Evolutionary conservation across 2,329 filamentous ascomycete species (phyloP).

Genomic region (Alternaria atra): DNA sequence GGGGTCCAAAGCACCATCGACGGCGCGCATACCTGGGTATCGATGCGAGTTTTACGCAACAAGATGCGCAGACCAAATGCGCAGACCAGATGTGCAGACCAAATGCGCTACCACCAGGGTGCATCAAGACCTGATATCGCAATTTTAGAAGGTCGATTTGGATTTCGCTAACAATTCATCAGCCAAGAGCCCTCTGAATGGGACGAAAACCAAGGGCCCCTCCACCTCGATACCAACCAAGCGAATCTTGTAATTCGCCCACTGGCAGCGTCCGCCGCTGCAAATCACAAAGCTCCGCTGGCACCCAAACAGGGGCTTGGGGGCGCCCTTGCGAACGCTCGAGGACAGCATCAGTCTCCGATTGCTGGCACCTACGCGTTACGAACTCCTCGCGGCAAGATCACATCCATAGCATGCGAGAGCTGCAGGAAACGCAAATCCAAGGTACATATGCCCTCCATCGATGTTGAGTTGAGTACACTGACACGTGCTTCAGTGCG

Average conservation of each 20-base stretch:
- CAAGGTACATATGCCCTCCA: conserved; percentile 36
- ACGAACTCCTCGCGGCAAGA: conserved; percentile 50
- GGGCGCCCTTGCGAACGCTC: conserved; percentile 41
- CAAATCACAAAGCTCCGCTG: conserved; percentile 47
- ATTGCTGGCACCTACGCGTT: conserved; percentile 50
- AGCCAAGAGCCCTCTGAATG: conserved; percentile 43
- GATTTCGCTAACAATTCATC: conserved; percentile 35
- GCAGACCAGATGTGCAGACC: conserved; percentile 15
- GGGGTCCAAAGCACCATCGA: conserved; percentile 28
- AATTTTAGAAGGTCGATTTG: conserved; percentile 12
- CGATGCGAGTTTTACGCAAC: conserved; percentile 24
- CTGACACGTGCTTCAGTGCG: conserved; percentile 41
- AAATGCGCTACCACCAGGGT: conserved; percentile 2
- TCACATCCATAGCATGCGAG: conserved; percentile 52
- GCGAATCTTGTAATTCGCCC: conserved; percentile 42
- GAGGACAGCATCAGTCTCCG: conserved; percentile 46
- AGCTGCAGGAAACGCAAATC: conserved; percentile 52
- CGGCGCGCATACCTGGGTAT: conserved; percentile 19
- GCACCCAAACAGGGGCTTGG: conserved; percentile 49
- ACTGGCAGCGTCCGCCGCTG: conserved; percentile 34
- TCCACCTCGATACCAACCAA: conserved; percentile 44
- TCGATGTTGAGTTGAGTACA: background rate
- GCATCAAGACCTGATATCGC: conserved; percentile 13
- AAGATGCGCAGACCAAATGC: conserved; percentile 18
- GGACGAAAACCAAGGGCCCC: conserved; percentile 39